phyloP scores from a whole-genome alignment of 305 asterid species.

The Stenogyne calaminthoides region DNA sequence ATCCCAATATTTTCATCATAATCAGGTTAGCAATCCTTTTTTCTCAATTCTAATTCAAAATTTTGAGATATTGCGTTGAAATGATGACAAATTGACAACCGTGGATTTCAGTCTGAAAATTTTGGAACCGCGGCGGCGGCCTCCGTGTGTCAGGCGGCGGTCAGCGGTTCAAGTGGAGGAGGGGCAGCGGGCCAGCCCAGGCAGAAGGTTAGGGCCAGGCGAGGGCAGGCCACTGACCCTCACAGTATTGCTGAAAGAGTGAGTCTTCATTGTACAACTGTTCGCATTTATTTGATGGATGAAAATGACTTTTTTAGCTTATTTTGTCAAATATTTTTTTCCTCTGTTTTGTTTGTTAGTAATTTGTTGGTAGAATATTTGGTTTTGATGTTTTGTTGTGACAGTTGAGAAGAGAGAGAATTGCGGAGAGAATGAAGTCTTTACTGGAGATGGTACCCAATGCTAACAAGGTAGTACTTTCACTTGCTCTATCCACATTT shows the following conservation, averaged over 20 bases:
- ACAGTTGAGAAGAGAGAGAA: conserved; percentile 95
- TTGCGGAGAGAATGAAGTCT: conserved; percentile 92
- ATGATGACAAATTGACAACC: background rate
- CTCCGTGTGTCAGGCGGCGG: conserved; percentile 41
- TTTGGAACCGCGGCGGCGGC: conserved; percentile 43
- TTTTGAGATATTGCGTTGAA: background rate
- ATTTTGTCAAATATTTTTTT: background rate
- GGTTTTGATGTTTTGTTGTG: conserved; percentile 14
- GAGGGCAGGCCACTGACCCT: conserved; percentile 98
- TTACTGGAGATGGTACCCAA: conserved; percentile 91
- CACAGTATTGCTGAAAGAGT: conserved; percentile 92
- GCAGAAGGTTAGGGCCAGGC: conserved; percentile 80
- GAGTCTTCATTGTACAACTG: background rate
- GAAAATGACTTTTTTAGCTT: background rate
- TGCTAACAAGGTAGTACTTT: conserved; percentile 70
- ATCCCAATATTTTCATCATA: conserved; percentile 48
- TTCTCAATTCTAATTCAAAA: background rate
- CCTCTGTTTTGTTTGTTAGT: conserved; percentile 8
- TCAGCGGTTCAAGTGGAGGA: conserved; percentile 55
- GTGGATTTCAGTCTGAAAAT: conserved; percentile 36
- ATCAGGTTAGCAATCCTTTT: conserved; percentile 46
- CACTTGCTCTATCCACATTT: background rate
- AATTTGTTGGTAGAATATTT: conserved; percentile 24
- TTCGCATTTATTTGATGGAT: background rate
- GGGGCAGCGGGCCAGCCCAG: conserved; percentile 65